Base-by-base conservation (phyloP, 768 basidiomycete genomes). In the Pholiota conissans region DNA sequence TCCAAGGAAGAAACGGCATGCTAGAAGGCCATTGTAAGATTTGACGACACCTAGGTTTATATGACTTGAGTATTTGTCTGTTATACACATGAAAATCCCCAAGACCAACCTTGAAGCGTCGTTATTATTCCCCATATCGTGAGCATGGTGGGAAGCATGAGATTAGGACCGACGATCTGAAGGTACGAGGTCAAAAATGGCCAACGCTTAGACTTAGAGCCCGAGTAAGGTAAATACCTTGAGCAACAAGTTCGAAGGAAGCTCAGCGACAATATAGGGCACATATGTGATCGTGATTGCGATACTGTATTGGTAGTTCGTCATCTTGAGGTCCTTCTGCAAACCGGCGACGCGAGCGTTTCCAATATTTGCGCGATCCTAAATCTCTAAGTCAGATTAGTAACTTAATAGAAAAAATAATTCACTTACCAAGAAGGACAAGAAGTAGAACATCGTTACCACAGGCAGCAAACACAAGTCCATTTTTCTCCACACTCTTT, bases 81-180 rank as follows among this genome's bases (percentile, higher is more conserved):
- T n/a, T n/a, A n/a, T n/a, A 3, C 26, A 28, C 16, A 26, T 27
- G 48, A n/a, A n/a, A n/a, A n/a, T n/a, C n/a, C n/a, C n/a, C n/a
- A n/a, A n/a, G n/a, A 39, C 50, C 24, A 50, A 79, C 85, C 86
- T 77, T 90, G 87, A 45, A 83, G 72, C 8, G 84, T 76, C 9
- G 81, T 78, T 13, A 85, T 78, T n/a, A 88, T 47, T n/a, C 89
- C 89, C 88, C 89, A 91, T 0, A 83, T 62, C 0, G 81, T 77
- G 48, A 89, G 69, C 79, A 89, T 83, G 1, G 81, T 69, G 0
- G 89, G 88, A 49, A 83, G 60, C 66, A 87, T 76, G 47, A 82
- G 70, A 56, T 83, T 76, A n/a, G 85, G 79, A 1, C 87, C 84
- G 2, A 85, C 81, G 45, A 78, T 63, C 73, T 77, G 68, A 56